Conservation (phyloP, 495 filamentous ascomycete genomes). For the Xylaria nigripes region DNA sequence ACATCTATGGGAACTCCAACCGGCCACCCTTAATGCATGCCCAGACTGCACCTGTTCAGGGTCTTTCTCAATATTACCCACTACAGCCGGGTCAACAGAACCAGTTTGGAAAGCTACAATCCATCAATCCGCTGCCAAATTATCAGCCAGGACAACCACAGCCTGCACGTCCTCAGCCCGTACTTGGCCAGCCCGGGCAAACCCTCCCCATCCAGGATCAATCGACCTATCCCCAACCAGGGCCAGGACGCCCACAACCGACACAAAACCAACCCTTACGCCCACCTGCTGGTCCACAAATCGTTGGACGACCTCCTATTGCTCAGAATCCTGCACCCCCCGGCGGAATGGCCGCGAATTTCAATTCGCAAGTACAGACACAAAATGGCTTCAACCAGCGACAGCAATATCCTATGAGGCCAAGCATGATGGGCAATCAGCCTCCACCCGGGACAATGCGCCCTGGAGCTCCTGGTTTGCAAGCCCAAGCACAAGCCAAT, state of each 20-base stretch:
- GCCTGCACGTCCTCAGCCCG: neutral
- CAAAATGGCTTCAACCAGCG: slow-evolving; percentile 2
- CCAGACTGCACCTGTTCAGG: slow-evolving; percentile 18
- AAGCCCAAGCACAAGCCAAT: neutral
- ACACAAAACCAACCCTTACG: neutral
- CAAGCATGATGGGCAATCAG: neutral
- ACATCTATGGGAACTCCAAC: slow-evolving; percentile 13
- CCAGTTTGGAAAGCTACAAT: neutral
- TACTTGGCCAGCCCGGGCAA: neutral
- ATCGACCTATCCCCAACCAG: too few species aligned
- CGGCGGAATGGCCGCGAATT: slow-evolving; percentile 6
- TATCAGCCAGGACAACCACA: slow-evolving; percentile 3
- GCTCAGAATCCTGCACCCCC: slow-evolving; percentile 12
- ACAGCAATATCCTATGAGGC: slow-evolving; percentile 1
- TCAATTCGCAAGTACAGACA: slow-evolving; percentile 5
- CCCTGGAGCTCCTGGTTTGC: neutral
- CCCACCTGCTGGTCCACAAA: slow-evolving; percentile 10
- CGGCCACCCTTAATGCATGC: slow-evolving; percentile 19
- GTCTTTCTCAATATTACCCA: neutral
- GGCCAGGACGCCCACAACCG: neutral
- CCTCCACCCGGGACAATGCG: neutral
- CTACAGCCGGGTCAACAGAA: slow-evolving; percentile 2
- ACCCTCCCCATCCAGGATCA: too few species aligned
- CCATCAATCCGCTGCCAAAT: neutral
- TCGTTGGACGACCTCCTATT: slow-evolving; percentile 17